Evolutionary conservation across 495 filamentous ascomycete genomes (phyloP), one percentile per base, ranked within the genome.

Genomic region (Aeminium ludgeri): DNA sequence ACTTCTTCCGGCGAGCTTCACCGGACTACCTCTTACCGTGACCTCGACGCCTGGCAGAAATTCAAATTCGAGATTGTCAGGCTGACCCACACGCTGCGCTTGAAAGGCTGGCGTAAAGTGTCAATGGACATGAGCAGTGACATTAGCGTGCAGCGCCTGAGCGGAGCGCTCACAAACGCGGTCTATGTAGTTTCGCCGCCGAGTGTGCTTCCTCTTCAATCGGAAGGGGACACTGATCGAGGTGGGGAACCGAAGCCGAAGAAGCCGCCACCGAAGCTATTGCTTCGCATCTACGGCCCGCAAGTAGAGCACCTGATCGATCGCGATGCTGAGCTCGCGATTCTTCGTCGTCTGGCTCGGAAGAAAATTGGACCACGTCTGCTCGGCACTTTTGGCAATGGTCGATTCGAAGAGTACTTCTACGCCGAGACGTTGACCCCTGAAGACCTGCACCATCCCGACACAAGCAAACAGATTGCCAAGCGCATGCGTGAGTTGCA

Each of bases 401-500:
- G 89, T n/a, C 76, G 89, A 15, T 96, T 99, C 48, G 89, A 99
- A 59, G 76, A 96, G 59, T 94, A 76, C 56, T 80, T 89, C 50
- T 70, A 93, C 53, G 82, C 91, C 0, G 66, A 68, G 16, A 74
- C 89, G 1, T 65, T 99, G 23, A 86, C 78, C 0, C 65, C 78
- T 2, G 62, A 70, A 8, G 84, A 93, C 53, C 61, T 99, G 38
- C 76, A 82, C 17, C 69, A 76, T 37, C 79, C 86, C 1, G 78
- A 80, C 23, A 94, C 82, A 0, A 86, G 81, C 29, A 81, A 72
- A 51, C 82, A 93, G 49, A 96, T 99, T 55, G 86, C 89, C n/a
- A 99, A 96, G 66, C 78, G 89, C 30, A 92, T 99, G 82, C 69
- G 85, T 44, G 89, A 99, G 59, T 67, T 99, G 16, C 89, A 99